Evolutionary conservation across 1,139 yeast genomes (phyloP).

Genomic region (Spathaspora sp.): DNA sequence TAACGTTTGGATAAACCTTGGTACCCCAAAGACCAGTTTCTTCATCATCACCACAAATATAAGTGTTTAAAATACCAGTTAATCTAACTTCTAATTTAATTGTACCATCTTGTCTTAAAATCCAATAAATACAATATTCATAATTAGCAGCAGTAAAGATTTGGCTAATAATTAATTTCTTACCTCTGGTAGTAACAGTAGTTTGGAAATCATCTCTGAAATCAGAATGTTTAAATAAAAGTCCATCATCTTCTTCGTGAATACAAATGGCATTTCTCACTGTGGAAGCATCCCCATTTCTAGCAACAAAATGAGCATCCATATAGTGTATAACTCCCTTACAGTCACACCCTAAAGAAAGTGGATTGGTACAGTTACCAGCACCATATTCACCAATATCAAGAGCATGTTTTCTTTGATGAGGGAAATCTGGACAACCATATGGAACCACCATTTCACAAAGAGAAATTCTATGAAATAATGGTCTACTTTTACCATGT

Average conservation of each 20-base stretch:
- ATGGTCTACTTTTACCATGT: slow-evolving; percentile 67
- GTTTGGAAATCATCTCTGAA: slow-evolving; percentile 80
- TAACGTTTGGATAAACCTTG: slow-evolving; percentile 73
- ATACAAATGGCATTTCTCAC: slow-evolving; percentile 78
- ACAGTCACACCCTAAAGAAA: slow-evolving; percentile 79
- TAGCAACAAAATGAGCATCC: slow-evolving; percentile 71
- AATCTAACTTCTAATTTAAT: slow-evolving; percentile 75
- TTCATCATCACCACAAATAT: slow-evolving; percentile 60
- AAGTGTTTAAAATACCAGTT: slow-evolving; percentile 80
- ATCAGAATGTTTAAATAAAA: slow-evolving; percentile 78
- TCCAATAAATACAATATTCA: slow-evolving; percentile 83
- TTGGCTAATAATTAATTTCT: slow-evolving; percentile 71
- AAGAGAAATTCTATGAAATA: slow-evolving; percentile 76
- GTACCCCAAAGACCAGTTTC: slow-evolving; percentile 77
- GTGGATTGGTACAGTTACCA: slow-evolving; percentile 79
- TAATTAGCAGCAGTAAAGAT: slow-evolving; percentile 85
- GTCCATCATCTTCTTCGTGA: slow-evolving; percentile 83
- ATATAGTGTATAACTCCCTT: slow-evolving; percentile 80
- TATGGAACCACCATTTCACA: slow-evolving; percentile 86
- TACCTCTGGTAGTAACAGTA: slow-evolving; percentile 72
- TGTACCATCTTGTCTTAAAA: slow-evolving; percentile 79
- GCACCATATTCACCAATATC: slow-evolving; percentile 89
- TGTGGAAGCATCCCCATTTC: slow-evolving; percentile 66
- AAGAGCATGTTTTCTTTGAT: slow-evolving; percentile 81
- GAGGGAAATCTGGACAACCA: slow-evolving; percentile 77